Evolutionary conservation across 805 yeast species (phyloP).

Genomic region (Aciculoconidium aculeatum): DNA sequence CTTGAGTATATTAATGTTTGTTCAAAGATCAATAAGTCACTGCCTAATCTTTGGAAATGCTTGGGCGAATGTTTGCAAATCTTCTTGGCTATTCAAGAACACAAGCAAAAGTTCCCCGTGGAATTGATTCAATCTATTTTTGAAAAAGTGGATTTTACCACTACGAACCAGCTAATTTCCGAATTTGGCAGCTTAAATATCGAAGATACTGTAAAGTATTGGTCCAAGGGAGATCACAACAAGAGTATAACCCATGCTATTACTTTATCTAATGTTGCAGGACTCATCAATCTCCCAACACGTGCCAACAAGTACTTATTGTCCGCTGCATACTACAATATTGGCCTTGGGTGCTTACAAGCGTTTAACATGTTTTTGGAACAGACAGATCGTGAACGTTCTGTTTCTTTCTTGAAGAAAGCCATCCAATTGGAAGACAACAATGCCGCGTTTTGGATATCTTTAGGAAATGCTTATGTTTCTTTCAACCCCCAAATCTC

Average conservation of each 20-base stretch:
- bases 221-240: slow-evolving; percentile 5
- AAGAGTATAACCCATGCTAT: slow-evolving; percentile 36
- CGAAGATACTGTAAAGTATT: slow-evolving; percentile 5
- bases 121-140: slow-evolving; percentile 14
- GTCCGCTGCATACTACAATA: slow-evolving; percentile 56
- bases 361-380: slow-evolving; percentile 22
- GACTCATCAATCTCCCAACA: slow-evolving; percentile 29
- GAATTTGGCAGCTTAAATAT: slow-evolving; percentile 7
- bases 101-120: slow-evolving; percentile 44
- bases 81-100: slow-evolving; percentile 50
- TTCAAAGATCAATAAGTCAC: slow-evolving; percentile 24
- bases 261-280: slow-evolving; percentile 44
- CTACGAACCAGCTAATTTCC: slow-evolving; percentile 16
- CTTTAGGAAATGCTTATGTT: slow-evolving; percentile 72
- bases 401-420: slow-evolving; percentile 55
- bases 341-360: slow-evolving; percentile 60
- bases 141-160: slow-evolving; percentile 10
- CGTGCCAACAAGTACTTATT: slow-evolving; percentile 43
- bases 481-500: slow-evolving; percentile 62
- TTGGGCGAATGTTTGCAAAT: slow-evolving; percentile 53
- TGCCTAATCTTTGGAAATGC: slow-evolving; percentile 62
- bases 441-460: slow-evolving; percentile 73
- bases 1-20: slow-evolving; percentile 39
- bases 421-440: slow-evolving; percentile 69
- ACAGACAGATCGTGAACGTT: slow-evolving; percentile 34